phyloP scores from a whole-genome alignment of 768 basidiomycete species.

The Trichaptum fuscoviolaceum region DNA sequence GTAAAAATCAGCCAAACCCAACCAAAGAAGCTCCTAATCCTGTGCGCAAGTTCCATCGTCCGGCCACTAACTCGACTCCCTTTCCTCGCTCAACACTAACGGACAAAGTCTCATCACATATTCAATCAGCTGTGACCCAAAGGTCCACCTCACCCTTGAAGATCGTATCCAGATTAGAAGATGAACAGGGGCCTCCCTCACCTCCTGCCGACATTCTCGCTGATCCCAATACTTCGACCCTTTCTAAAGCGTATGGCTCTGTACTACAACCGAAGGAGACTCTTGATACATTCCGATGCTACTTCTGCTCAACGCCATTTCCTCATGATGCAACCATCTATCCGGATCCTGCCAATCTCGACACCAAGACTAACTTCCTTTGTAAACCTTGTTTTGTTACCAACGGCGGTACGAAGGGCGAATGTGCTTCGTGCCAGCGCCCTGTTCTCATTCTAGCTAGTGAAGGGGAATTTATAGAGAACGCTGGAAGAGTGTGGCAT shows the following conservation, averaged over 20 bases:
- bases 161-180: constrained; percentile 23
- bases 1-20: constrained; percentile 11
- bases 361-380: constrained; percentile 44
- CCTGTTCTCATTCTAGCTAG: constrained; percentile 70
- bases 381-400: constrained; percentile 68
- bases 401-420: constrained; percentile 75
- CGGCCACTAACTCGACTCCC: constrained; percentile 50
- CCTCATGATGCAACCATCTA: constrained; percentile 84
- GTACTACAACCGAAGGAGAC: constrained; percentile 75
- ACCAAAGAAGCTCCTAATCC: constrained; percentile 13
- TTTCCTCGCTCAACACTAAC: constrained; percentile 27
- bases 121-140: constrained; percentile 43
- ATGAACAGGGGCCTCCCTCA: constrained; percentile 27
- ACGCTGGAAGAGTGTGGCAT: constrained; percentile 70
- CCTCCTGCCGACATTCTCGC: constrained; percentile 57
- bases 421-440: constrained; percentile 60
- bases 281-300: constrained; percentile 64
- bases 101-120: constrained; percentile 47
- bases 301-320: constrained; percentile 57
- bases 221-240: constrained; percentile 49
- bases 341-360: constrained; percentile 51
- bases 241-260: constrained; percentile 81
- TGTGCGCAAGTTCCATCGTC: constrained; percentile 24
- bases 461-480: constrained; percentile 76
- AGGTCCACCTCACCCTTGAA: constrained; percentile 59